phyloP scores from a whole-genome alignment of 306 rosid species.

The Dryas octopetala region DNA sequence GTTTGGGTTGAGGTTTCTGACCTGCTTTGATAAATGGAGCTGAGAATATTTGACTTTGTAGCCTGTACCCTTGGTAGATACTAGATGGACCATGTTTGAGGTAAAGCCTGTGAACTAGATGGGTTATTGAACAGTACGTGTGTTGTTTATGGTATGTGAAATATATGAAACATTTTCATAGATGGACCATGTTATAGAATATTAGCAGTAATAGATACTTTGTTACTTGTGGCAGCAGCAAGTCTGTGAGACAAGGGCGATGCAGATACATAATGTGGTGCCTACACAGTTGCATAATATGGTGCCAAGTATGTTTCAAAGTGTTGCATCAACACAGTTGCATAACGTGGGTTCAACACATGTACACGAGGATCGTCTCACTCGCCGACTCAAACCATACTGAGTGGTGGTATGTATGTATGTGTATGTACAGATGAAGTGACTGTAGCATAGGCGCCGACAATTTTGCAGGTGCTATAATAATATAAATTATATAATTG shows the following conservation, averaged over 20 bases:
- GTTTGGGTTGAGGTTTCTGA: not conserved
- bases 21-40: not conserved
- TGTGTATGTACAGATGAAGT: not conserved
- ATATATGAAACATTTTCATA: not conserved
- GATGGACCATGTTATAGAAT: too few relatives aligned
- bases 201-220: not conserved
- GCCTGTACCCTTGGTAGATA: not conserved
- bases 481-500: too few relatives aligned
- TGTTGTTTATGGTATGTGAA: not conserved
- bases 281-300: constrained; percentile 19
- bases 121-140: not conserved
- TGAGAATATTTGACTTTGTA: not conserved
- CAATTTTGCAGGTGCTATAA: not conserved
- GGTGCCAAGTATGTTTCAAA: constrained; percentile 25
- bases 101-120: not conserved
- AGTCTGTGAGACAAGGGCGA: not conserved
- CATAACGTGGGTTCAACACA: constrained; percentile 3
- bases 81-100: not conserved
- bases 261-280: constrained; percentile 15
- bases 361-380: constrained; percentile 24
- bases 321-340: constrained; percentile 25
- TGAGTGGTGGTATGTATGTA: not conserved
- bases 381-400: not conserved
- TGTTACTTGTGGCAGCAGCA: constrained; percentile 17
- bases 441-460: not conserved